A percentile compares a stretch with the other conserved stretches of the same genome.
Evolutionary conservation across 257 asterid species (phyloP).

Genomic region (Solanum chaucha): DNA sequence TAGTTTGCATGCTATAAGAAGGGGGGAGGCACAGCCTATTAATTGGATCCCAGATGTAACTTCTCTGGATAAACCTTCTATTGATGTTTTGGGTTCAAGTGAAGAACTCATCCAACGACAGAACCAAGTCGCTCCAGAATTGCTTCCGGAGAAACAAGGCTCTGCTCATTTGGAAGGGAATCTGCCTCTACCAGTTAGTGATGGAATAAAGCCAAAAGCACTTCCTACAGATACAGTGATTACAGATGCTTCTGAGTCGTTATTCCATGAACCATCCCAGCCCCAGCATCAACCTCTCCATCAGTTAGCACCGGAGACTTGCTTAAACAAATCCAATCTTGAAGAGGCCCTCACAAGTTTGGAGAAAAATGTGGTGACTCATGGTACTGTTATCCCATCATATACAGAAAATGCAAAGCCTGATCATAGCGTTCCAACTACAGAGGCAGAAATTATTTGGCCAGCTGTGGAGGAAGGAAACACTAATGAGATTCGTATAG

Average conservation of each 20-base stretch:
- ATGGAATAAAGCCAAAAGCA: background rate
- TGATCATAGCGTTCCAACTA: slow-evolving; percentile 11
- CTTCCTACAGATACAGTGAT: background rate
- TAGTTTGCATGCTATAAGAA: slow-evolving; percentile 2
- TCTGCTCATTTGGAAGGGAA: slow-evolving; percentile 19
- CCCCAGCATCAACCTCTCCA: background rate
- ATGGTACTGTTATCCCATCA: background rate
- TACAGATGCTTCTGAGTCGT: slow-evolving; percentile 1
- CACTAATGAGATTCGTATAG: slow-evolving; percentile 21
- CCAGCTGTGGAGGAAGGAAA: slow-evolving; percentile 38
- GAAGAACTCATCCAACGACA: slow-evolving; percentile 17
- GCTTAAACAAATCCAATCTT: slow-evolving; percentile 7
- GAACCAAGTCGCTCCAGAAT: slow-evolving; percentile 15
- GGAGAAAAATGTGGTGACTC: slow-evolving; percentile 2
- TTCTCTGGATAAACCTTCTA: slow-evolving; percentile 14
- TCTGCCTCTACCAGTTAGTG: background rate
- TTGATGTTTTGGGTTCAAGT: slow-evolving; percentile 5
- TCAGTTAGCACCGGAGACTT: slow-evolving; percentile 13
- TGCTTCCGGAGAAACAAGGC: slow-evolving; percentile 11
- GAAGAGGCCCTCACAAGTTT: slow-evolving; percentile 1
- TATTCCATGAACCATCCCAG: background rate
- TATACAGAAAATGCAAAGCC: slow-evolving; percentile 19
- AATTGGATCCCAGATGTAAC: slow-evolving; percentile 8
- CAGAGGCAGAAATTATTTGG: slow-evolving; percentile 20
- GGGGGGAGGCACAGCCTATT: background rate